Evolutionary conservation across 306 rosid species (phyloP).

Genomic region (Cicer arietinum): DNA sequence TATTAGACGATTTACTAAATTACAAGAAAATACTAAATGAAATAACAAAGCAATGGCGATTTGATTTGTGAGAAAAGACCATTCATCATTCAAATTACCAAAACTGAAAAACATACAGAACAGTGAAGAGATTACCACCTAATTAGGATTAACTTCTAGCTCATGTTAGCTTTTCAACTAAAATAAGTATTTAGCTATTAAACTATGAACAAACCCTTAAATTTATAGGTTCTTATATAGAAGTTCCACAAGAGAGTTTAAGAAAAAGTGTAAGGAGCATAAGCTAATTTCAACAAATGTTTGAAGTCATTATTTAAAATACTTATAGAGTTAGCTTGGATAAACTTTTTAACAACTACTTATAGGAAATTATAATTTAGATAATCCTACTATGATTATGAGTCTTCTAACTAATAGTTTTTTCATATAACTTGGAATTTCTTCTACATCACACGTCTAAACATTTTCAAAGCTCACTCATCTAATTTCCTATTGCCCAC

Average conservation of each 20-base stretch:
- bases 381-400: neutral
- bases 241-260: neutral
- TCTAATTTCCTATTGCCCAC: neutral
- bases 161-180: neutral
- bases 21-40: neutral
- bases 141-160: neutral
- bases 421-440: neutral
- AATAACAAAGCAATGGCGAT: neutral
- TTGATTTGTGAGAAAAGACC: neutral
- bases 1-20: neutral
- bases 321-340: neutral
- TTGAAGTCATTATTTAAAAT: neutral
- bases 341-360: neutral
- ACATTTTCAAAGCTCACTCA: neutral
- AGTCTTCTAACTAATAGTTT: neutral
- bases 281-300: neutral
- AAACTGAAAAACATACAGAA: conserved; percentile 5
- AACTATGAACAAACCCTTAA: neutral
- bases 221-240: neutral
- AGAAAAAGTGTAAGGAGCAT: neutral
- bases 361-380: neutral
- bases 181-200: neutral
- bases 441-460: neutral
- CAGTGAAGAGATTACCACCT: neutral
- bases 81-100: neutral